These are phyloP conservation scores for Solanum chacoense DNA, from an alignment of 305 asterid species.

Conservation along the genomic window DNA sequence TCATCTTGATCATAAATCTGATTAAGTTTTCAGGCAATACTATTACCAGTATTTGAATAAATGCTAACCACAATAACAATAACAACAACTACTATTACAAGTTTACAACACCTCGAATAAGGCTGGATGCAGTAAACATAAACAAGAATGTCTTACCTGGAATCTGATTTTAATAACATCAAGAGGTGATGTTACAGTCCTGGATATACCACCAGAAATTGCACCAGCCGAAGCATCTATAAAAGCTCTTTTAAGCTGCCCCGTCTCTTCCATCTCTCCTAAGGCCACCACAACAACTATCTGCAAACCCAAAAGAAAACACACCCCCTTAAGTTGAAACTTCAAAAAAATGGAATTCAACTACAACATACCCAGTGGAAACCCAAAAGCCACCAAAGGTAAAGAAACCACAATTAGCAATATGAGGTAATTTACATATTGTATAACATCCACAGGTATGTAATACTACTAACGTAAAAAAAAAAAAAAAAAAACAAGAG, in stretches of 20 bases:
- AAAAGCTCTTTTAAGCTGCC: slow-evolving; percentile 65
- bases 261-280: slow-evolving; percentile 64
- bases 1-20: neutral
- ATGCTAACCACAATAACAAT: neutral
- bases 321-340: neutral
- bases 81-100: neutral
- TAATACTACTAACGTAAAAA: neutral
- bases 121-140: neutral
- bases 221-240: slow-evolving; percentile 81
- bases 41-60: neutral
- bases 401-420: neutral
- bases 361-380: neutral
- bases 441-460: neutral
- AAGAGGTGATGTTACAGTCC: slow-evolving; percentile 82
- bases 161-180: slow-evolving; percentile 93
- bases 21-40: neutral
- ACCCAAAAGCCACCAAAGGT: neutral
- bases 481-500: neutral
- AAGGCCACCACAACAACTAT: slow-evolving; percentile 9
- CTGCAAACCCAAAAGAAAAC: slow-evolving; percentile 12
- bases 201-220: slow-evolving; percentile 66
- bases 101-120: neutral
- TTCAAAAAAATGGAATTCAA: neutral
- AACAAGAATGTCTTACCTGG: slow-evolving; percentile 39
- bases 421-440: neutral